Conservation (phyloP, 176 grass and related monocot genomes). For the Rhipidocladum racemiflorum region DNA sequence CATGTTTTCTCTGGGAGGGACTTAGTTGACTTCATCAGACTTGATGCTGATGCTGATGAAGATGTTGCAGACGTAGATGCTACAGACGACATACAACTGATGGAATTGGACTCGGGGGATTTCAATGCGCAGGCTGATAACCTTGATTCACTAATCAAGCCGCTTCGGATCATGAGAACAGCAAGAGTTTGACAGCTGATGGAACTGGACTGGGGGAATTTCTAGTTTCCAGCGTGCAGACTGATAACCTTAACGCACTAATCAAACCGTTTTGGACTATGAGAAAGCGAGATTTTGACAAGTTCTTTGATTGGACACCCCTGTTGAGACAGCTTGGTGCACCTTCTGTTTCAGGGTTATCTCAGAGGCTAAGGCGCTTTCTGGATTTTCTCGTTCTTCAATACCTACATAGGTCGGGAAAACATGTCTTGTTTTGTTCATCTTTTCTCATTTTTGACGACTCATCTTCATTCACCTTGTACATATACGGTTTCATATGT, state of each 20-base stretch:
- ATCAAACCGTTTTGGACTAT: constrained; percentile 63
- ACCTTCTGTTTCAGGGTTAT: not conserved
- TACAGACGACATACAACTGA: constrained; percentile 4
- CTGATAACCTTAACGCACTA: constrained; percentile 48
- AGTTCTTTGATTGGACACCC: constrained; percentile 10
- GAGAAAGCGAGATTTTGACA: constrained; percentile 34
- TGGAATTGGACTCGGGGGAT: constrained; percentile 31
- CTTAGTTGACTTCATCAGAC: constrained; percentile 55
- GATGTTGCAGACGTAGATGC: not conserved
- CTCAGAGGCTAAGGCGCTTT: not conserved
- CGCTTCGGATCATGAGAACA: constrained; percentile 69
- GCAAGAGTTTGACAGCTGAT: constrained; percentile 36
- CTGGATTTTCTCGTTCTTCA: not conserved
- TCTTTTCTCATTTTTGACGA: not conserved
- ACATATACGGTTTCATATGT: constrained; percentile 35
- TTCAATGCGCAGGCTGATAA: constrained; percentile 46
- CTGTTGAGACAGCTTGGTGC: not conserved
- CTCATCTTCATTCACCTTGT: constrained; percentile 19
- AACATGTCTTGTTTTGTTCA: not conserved
- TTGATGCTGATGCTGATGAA: constrained; percentile 29
- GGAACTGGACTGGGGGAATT: constrained; percentile 13
- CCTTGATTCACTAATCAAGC: constrained; percentile 75
- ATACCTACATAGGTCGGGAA: not conserved
- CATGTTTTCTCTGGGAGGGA: constrained; percentile 27
- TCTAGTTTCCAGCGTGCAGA: constrained; percentile 28